Percentiles rank a stretch among this genome's conserved stretches.
Conservation (phyloP, 768 basidiomycete genomes). For the Phanerodontia chrysosporium region DNA sequence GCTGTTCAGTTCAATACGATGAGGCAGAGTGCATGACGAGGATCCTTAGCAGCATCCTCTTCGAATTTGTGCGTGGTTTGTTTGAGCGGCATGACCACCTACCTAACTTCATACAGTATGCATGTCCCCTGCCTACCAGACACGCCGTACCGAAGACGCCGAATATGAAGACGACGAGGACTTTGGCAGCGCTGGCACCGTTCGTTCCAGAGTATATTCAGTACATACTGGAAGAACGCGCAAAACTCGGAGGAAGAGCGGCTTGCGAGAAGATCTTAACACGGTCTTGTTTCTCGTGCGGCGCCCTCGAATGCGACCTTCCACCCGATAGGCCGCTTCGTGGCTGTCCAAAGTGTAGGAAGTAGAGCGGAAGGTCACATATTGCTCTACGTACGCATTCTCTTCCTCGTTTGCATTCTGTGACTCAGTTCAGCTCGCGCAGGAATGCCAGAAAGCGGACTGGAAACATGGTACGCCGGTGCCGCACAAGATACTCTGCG, state of each 20-base stretch:
- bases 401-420: not conserved
- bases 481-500: conserved; percentile 5
- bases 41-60: not conserved
- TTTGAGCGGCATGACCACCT: not conserved
- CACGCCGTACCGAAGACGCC: too few species aligned
- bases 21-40: not conserved
- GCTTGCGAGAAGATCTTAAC: not conserved
- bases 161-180: too few species aligned
- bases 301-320: not conserved
- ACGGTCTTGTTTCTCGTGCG: not conserved
- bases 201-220: not conserved
- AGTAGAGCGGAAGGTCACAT: not conserved
- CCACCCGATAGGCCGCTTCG: not conserved
- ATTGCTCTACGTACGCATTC: not conserved
- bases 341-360: not conserved
- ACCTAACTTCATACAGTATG: too few species aligned
- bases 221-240: not conserved
- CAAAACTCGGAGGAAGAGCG: not conserved
- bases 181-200: too few species aligned
- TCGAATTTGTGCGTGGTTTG: not conserved
- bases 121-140: too few species aligned
- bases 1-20: not conserved
- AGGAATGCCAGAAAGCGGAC: conserved; percentile 7
- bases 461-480: conserved; percentile 2
- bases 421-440: not conserved